Evolutionary conservation across 495 filamentous ascomycete genomes (phyloP), one percentile per base, ranked within the genome.

Genomic region (Delitschia confertaspora): DNA sequence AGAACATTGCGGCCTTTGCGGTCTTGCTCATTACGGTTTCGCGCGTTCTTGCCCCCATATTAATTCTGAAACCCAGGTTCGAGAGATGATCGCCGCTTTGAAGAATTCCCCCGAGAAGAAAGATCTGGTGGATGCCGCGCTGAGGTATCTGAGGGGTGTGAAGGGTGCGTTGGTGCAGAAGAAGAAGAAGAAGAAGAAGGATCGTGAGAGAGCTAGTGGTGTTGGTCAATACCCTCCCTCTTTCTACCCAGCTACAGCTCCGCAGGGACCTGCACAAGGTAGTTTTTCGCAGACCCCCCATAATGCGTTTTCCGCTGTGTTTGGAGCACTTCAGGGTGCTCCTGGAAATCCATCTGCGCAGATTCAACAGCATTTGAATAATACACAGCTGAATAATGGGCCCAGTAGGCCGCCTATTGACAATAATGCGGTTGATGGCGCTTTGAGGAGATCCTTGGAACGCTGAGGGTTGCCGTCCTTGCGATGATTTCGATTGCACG

Each of bases 1-100:
- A 7, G 79, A 86, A 53, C 57, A 66, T 40, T 87, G 82, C 55
- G 69, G 68, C 6, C 67, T 85, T 3, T 87, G 82, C 51, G 79
- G 79, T 7, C 61, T 80, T 18, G 78, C 82, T 3, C 82, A 87
- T 49, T 78, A 64, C 44, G 77, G 78, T 13, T 33, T 56, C 20
- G 49, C 53, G 1, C 69, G 76, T 4, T 64, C 62, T 17, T 88
- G 83, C 49, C 73, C 81, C 2, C 74, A 81, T 48, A 61, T 85
- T 14, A 58, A 65, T 16, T 74, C 69, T 1, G 68, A 74, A 29
- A 65, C 61, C 6, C 78, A 83, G 38, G 64, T 85, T 6, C 53
- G 59, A 17, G 54, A 60, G 3, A 81, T 87, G 78, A 42, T 83
- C 6, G 66, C 72, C 13, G 70, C 77, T 0, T 51, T 87, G 9